Evolutionary conservation across 2,329 filamentous ascomycete species (phyloP).

Genomic region (Colletotrichum spinosum): DNA sequence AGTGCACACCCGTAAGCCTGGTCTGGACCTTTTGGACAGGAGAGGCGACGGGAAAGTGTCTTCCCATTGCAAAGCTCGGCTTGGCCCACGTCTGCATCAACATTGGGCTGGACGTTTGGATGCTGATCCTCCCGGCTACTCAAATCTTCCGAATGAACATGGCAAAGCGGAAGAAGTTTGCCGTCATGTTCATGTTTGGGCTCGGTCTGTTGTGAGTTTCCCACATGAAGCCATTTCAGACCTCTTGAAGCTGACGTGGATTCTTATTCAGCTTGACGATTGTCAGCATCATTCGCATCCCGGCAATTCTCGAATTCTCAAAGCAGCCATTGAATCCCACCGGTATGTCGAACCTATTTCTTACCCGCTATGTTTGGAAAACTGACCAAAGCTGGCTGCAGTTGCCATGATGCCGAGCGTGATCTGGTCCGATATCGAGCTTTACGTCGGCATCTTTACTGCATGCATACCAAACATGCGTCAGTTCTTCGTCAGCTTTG

Average conservation of each 20-base stretch:
- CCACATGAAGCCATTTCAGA: neutral
- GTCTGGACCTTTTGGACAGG: slow-evolving; percentile 29
- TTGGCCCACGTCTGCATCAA: slow-evolving; percentile 23
- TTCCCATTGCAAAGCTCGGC: slow-evolving; percentile 4
- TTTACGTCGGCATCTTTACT: slow-evolving; percentile 23
- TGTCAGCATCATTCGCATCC: slow-evolving; percentile 9
- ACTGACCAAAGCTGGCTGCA: neutral
- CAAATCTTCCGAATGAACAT: slow-evolving; percentile 27
- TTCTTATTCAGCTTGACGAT: slow-evolving; percentile 8
- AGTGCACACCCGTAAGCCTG: slow-evolving; percentile 19
- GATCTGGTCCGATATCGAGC: slow-evolving; percentile 24
- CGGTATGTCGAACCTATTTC: neutral
- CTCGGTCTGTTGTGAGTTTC: slow-evolving; percentile 28
- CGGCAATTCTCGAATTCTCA: slow-evolving; percentile 12
- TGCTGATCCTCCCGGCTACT: slow-evolving; percentile 16
- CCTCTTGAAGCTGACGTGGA: neutral
- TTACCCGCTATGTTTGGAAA: neutral
- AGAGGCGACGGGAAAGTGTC: slow-evolving; percentile 16
- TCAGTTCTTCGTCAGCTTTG: slow-evolving; percentile 31
- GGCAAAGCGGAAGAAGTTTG: slow-evolving; percentile 20
- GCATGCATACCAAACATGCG: slow-evolving; percentile 32
- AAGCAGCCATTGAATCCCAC: slow-evolving; percentile 22
- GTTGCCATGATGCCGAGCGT: slow-evolving; percentile 28
- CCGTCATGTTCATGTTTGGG: slow-evolving; percentile 24
- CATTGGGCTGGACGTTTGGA: slow-evolving; percentile 27